Evolutionary conservation across 345 rosid species (phyloP).

Genomic region (Camelina sativa): DNA sequence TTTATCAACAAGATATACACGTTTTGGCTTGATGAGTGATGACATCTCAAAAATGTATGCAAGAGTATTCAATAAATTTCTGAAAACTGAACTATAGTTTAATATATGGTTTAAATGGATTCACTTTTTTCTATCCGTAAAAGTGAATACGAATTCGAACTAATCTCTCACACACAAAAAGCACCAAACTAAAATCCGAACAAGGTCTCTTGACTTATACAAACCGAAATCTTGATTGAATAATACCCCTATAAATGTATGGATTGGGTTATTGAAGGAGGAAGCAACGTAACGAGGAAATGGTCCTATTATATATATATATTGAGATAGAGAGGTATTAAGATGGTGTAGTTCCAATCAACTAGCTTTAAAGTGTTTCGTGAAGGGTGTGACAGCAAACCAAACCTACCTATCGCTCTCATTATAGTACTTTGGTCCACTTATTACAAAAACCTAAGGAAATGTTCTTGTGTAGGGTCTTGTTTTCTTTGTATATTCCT

Average conservation of each 20-base stretch:
- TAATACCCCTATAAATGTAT: not conserved
- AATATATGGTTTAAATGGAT: too few species aligned
- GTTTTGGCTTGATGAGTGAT: too few species aligned
- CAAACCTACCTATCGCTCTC: constrained; percentile 46
- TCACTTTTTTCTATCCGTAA: too few species aligned
- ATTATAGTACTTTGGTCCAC: constrained; percentile 40
- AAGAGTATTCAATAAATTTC: too few species aligned
- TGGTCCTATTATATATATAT: not conserved
- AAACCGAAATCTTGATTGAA: not conserved
- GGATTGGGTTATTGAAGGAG: constrained; percentile 3
- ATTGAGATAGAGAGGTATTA: not conserved
- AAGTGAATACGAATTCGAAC: too few species aligned
- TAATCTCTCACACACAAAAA: too few species aligned
- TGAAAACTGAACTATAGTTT: too few species aligned
- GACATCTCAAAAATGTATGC: too few species aligned
- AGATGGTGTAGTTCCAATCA: constrained; percentile 43
- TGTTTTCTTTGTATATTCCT: constrained; percentile 41
- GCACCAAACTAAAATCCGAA: too few species aligned
- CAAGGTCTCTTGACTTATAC: too few species aligned
- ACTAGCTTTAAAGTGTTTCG: constrained; percentile 38
- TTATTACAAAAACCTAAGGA: constrained; percentile 29
- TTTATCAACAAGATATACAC: too few species aligned
- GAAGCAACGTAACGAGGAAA: constrained; percentile 37
- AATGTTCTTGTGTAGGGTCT: constrained; percentile 27
- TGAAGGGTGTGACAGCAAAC: constrained; percentile 41